These are phyloP conservation scores for Talaromyces borbonicus DNA, from an alignment of 495 filamentous ascomycete genomes.

Conservation along the genomic window DNA sequence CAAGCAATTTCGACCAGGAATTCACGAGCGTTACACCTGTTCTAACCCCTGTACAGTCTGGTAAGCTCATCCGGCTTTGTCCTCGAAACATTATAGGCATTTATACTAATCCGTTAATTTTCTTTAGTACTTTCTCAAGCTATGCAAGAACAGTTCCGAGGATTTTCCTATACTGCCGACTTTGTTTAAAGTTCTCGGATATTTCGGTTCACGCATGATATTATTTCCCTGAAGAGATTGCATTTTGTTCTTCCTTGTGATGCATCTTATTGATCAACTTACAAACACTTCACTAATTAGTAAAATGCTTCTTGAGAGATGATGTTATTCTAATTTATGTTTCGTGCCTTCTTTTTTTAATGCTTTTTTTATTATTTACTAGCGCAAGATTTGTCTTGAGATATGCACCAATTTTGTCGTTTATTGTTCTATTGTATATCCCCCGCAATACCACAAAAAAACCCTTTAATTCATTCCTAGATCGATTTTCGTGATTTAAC, in stretches of 20 bases:
- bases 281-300: background rate
- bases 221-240: background rate
- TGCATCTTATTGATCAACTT: background rate
- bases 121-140: slow-evolving; percentile 80
- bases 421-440: too few relatives aligned
- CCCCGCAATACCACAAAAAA: too few relatives aligned
- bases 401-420: slow-evolving; percentile 5
- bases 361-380: background rate
- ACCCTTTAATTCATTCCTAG: too few relatives aligned
- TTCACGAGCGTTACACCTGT: slow-evolving; percentile 99
- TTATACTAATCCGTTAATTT: slow-evolving; percentile 9
- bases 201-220: background rate
- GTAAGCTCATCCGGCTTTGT: slow-evolving; percentile 43
- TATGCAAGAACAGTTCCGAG: slow-evolving; percentile 99
- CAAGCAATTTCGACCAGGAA: slow-evolving; percentile 97
- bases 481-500: background rate
- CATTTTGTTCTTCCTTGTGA: background rate
- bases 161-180: slow-evolving; percentile 90
- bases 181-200: slow-evolving; percentile 39
- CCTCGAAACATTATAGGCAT: background rate
- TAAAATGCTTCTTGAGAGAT: background rate
- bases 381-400: background rate
- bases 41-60: slow-evolving; percentile 91
- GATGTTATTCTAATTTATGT: background rate
- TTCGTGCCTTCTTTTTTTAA: slow-evolving; percentile 7